Conservation (phyloP, 1,139 yeast species). For the Yamadazyma blattariae region DNA sequence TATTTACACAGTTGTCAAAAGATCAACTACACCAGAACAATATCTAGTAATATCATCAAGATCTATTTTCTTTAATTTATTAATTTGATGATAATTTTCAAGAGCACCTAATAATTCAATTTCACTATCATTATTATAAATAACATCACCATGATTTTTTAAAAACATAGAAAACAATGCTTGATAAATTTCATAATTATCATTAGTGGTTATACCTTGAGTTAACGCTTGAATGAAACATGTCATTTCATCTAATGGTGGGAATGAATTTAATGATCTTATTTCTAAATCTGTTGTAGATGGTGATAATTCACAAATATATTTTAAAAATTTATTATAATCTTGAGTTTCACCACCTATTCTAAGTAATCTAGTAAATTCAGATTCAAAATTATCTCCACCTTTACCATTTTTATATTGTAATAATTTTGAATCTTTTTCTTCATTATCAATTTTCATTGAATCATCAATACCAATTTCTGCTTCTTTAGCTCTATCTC, state of each 20-base stretch:
- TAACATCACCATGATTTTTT: slow-evolving; percentile 79
- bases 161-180: slow-evolving; percentile 77
- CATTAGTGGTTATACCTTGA: slow-evolving; percentile 54
- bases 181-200: slow-evolving; percentile 67
- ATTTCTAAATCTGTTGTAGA: slow-evolving; percentile 82
- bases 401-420: slow-evolving; percentile 23
- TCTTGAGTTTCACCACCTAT: slow-evolving; percentile 41
- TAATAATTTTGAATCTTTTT: slow-evolving; percentile 24
- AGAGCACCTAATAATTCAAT: slow-evolving; percentile 41
- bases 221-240: slow-evolving; percentile 65
- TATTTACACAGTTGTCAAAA: slow-evolving; percentile 37
- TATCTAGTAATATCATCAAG: slow-evolving; percentile 74
- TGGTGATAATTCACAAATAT: slow-evolving; percentile 67
- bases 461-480: slow-evolving; percentile 35
- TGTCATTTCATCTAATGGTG: slow-evolving; percentile 63
- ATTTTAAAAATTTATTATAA: slow-evolving; percentile 49
- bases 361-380: slow-evolving; percentile 67
- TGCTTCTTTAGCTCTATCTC: slow-evolving; percentile 65
- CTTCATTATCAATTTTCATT: slow-evolving; percentile 11
- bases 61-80: slow-evolving; percentile 39
- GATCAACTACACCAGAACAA: slow-evolving; percentile 78
- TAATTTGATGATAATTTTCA: slow-evolving; percentile 24
- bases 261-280: slow-evolving; percentile 66
- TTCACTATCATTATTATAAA: slow-evolving; percentile 47
- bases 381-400: slow-evolving; percentile 57